These are phyloP conservation scores for Fusarium annulatum DNA, from an alignment of 2,329 filamentous ascomycete genomes.

Conservation along the genomic window DNA sequence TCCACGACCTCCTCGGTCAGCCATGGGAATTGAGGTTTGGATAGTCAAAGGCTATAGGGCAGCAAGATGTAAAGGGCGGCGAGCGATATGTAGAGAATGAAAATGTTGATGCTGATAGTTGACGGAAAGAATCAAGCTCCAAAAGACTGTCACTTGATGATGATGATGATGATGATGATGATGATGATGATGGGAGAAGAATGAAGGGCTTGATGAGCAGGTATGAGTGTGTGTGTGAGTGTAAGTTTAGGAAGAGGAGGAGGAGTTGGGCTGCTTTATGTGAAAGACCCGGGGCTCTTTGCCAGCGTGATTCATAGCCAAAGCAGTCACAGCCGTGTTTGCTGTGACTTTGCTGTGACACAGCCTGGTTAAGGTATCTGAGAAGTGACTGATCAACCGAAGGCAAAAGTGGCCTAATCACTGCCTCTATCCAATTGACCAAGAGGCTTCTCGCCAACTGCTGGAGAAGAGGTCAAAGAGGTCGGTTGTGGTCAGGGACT, in stretches of 20 bases:
- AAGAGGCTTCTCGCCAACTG: not conserved
- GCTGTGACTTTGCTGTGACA: slow-evolving; percentile 3
- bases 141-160: not conserved
- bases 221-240: not conserved
- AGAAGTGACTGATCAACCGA: not conserved
- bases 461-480: not conserved
- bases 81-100: not conserved
- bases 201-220: not conserved
- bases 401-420: not conserved
- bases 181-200: not conserved
- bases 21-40: slow-evolving; percentile 31
- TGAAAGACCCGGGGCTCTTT: not conserved
- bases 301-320: slow-evolving; percentile 4
- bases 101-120: not conserved
- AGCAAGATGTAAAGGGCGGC: not conserved
- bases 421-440: not conserved
- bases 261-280: slow-evolving; percentile 7
- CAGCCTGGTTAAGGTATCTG: not conserved
- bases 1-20: slow-evolving; percentile 40
- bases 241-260: not conserved
- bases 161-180: not conserved
- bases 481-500: not conserved
- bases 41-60: not conserved
- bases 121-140: not conserved
- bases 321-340: not conserved